Evolutionary conservation across 306 rosid species (phyloP).

Genomic region (Ochetophila trinervis): DNA sequence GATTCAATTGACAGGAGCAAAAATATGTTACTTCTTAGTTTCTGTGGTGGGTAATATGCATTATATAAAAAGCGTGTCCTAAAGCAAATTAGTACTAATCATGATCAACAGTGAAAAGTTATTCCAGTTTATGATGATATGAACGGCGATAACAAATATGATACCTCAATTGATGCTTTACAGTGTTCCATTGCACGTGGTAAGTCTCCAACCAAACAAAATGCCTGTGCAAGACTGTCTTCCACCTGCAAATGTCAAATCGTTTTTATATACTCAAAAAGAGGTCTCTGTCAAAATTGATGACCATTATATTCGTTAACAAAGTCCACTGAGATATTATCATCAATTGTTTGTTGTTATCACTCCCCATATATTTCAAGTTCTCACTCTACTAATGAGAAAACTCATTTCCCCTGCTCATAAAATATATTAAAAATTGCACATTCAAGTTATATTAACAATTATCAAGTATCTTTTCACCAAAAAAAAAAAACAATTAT

Average conservation of each 20-base stretch:
- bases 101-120: slow-evolving; percentile 9
- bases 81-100: neutral
- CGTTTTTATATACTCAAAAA: neutral
- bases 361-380: neutral
- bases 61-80: neutral
- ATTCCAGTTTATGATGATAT: slow-evolving; percentile 9
- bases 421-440: neutral
- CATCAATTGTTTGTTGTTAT: neutral
- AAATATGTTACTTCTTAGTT: no score
- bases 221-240: slow-evolving; percentile 81
- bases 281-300: neutral
- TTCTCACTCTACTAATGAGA: neutral
- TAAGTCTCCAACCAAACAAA: slow-evolving; percentile 57
- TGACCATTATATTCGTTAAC: neutral
- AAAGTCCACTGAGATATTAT: neutral
- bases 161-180: slow-evolving; percentile 78
- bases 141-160: neutral
- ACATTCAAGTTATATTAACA: neutral
- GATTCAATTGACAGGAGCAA: no score
- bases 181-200: slow-evolving; percentile 55
- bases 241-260: slow-evolving; percentile 58
- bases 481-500: neutral
- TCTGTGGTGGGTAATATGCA: no score
- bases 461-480: neutral
- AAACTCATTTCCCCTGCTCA: neutral